Conservation (phyloP, 106 monocot species). For the Allium fistulosum region DNA sequence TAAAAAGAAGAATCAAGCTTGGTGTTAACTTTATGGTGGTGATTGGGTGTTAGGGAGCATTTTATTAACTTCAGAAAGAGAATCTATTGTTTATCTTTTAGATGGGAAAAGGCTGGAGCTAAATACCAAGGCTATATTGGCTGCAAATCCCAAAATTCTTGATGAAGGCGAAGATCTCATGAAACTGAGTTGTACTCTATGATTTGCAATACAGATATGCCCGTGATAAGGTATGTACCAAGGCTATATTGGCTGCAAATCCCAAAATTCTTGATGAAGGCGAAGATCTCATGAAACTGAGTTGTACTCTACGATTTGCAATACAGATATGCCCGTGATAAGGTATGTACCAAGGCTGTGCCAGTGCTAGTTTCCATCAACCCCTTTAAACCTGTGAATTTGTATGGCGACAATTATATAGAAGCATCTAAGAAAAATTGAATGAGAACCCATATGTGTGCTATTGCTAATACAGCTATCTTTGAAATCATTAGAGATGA, state of each 20-base stretch:
- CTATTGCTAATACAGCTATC: constrained; percentile 48
- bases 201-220: no score
- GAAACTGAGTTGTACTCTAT: no score
- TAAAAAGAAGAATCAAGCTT: constrained; percentile 52
- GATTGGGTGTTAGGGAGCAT: constrained; percentile 77
- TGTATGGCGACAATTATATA: no score
- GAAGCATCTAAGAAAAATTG: no score
- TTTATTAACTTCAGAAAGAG: constrained; percentile 47
- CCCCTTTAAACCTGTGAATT: no score
- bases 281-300: no score
- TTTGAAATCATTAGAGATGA: constrained; percentile 66
- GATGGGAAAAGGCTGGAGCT: constrained; percentile 59
- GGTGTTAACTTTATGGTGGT: constrained; percentile 75
- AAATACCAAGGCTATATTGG: constrained; percentile 58
- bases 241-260: constrained; percentile 73
- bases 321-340: no score
- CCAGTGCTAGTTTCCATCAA: no score
- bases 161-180: no score
- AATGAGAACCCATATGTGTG: constrained; percentile 33
- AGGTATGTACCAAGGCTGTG: constrained; percentile 30
- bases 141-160: constrained; percentile 67
- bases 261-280: constrained; percentile 58
- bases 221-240: no score
- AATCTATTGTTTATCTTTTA: constrained; percentile 55
- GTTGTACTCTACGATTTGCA: no score